Conservation (phyloP, 202 grass and related monocot genomes). For the Digitaria exilis region DNA sequence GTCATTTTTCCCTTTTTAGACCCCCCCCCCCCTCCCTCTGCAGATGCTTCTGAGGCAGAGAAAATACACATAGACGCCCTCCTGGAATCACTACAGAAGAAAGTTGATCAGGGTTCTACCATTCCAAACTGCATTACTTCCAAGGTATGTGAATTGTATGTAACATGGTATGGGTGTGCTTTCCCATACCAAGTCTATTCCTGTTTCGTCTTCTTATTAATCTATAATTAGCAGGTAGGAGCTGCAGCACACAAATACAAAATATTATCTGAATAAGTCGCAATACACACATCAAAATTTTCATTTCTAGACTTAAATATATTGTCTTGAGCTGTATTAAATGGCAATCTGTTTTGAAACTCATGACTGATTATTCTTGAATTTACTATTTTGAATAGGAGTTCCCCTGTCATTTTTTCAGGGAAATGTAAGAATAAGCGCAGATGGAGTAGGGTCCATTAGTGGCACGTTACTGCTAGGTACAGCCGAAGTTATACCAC, state of each 20-base stretch:
- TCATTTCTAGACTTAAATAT: neutral
- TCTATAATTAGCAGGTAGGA: neutral
- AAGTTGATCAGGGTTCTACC: conserved; percentile 40
- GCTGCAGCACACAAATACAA: too few species aligned
- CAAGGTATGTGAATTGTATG: conserved; percentile 51
- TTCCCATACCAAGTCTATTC: neutral
- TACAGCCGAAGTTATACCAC: conserved; percentile 68
- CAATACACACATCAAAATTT: neutral
- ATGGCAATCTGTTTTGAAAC: too few species aligned
- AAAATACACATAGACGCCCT: conserved; percentile 64
- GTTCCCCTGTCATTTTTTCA: conserved; percentile 42
- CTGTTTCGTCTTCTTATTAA: neutral
- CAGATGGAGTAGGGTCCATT: conserved; percentile 66
- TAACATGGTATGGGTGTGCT: neutral
- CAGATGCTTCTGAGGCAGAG: conserved; percentile 73
- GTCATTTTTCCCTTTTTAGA: neutral
- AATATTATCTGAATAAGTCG: neutral
- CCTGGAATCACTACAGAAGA: conserved; percentile 66
- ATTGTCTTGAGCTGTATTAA: neutral
- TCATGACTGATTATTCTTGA: neutral
- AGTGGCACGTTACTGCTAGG: conserved; percentile 76
- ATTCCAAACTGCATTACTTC: conserved; percentile 73
- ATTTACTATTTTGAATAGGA: neutral
- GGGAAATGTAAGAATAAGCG: conserved; percentile 76
- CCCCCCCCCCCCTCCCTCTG: conserved; percentile 49